phyloP scores from a whole-genome alignment of 108 stramenopile species.

The Pelagomonas calceolata region DNA sequence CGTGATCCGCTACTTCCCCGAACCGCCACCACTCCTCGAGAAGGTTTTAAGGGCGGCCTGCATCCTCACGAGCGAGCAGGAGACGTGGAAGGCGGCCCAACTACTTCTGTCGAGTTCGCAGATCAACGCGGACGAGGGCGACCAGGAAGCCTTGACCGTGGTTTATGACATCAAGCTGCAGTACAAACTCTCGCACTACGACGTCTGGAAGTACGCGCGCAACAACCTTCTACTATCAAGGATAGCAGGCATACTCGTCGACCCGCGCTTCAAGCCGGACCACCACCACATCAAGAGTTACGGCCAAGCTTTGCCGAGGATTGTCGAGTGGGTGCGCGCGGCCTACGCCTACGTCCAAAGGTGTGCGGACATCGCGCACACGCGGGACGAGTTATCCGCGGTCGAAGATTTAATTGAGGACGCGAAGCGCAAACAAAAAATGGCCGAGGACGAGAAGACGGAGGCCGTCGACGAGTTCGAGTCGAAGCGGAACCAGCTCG shows the following conservation, averaged over 20 bases:
- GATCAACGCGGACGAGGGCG: slow-evolving; percentile 17
- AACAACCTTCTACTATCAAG: neutral
- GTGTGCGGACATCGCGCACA: slow-evolving; percentile 8
- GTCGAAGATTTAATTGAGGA: neutral
- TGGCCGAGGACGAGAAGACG: neutral
- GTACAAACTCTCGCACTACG: neutral
- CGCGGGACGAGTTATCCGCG: neutral
- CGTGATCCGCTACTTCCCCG: neutral
- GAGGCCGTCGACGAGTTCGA: neutral
- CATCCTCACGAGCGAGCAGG: slow-evolving; percentile 3
- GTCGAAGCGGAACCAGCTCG: neutral
- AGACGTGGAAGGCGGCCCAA: slow-evolving; percentile 16
- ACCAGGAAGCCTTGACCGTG: slow-evolving; percentile 6
- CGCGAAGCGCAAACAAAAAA: neutral
- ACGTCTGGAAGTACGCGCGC: slow-evolving; percentile 3
- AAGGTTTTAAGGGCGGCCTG: slow-evolving; percentile 10
- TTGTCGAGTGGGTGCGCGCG: slow-evolving; percentile 6
- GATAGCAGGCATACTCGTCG: slow-evolving; percentile 4
- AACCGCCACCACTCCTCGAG: slow-evolving; percentile 9
- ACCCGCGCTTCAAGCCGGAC: slow-evolving; percentile 15
- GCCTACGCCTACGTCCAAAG: slow-evolving; percentile 8
- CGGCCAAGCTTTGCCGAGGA: slow-evolving; percentile 7
- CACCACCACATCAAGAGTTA: slow-evolving; percentile 10
- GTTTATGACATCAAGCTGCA: slow-evolving; percentile 15
- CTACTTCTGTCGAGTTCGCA: neutral